phyloP scores from a whole-genome alignment of 306 rosid species.

The Comarum palustre region DNA sequence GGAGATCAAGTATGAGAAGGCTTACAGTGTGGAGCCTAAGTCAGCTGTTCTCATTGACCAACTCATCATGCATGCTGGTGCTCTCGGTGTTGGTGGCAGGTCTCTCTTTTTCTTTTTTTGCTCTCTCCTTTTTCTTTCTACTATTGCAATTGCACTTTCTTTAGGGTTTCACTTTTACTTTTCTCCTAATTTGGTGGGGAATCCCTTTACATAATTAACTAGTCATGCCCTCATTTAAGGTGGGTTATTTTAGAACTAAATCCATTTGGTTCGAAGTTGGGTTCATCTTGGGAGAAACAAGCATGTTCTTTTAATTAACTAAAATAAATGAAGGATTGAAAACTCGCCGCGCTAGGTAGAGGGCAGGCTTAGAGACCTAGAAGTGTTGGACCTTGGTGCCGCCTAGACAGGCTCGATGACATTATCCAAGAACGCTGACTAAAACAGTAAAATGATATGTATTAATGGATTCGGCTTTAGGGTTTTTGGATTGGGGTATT shows the following conservation, averaged over 20 bases:
- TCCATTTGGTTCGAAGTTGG: not conserved
- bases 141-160: not conserved
- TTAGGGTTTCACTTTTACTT: not conserved
- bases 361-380: too few relatives aligned
- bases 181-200: not conserved
- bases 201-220: not conserved
- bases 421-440: too few relatives aligned
- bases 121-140: not conserved
- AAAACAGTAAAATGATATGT: too few relatives aligned
- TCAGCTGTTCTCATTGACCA: slow-evolving; percentile 53
- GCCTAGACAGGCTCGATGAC: too few relatives aligned
- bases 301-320: too few relatives aligned
- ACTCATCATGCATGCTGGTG: slow-evolving; percentile 70
- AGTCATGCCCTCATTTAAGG: slow-evolving; percentile 4
- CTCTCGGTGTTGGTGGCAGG: slow-evolving; percentile 81
- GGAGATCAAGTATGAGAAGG: slow-evolving; percentile 49
- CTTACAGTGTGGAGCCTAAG: slow-evolving; percentile 73
- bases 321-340: too few relatives aligned
- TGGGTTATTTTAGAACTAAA: not conserved
- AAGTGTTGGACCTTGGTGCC: too few relatives aligned
- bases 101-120: not conserved
- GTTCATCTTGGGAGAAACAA: slow-evolving; percentile 5
- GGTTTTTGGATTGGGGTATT: too few relatives aligned
- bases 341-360: too few relatives aligned
- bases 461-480: too few relatives aligned